Evolutionary conservation across 1,284 basidiomycete genomes (phyloP), one percentile per base, ranked within the genome.

Genomic region (Apiotrichum brassicae): DNA sequence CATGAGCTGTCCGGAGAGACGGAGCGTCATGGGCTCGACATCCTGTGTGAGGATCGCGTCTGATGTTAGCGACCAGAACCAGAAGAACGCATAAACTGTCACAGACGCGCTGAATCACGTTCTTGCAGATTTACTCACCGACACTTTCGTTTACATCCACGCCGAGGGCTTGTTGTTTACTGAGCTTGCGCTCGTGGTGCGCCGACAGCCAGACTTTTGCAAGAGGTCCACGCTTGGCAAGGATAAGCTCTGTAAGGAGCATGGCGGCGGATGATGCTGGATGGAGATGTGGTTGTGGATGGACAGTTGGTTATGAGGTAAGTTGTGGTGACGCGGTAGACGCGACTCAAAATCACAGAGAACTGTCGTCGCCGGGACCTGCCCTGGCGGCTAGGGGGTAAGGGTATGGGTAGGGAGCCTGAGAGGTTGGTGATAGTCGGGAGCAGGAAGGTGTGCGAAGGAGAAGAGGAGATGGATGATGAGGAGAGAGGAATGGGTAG

Each of bases 151-250:
- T 88, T 50, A 98, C 94, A 72, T 94, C 89, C 0, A 93, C 92
- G 65, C 92, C 87, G 2, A 97, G 76, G 1, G 93, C 89, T 70
- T 94, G 89, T 26, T 86, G 84, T 75, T 98, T 98, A 65, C 88
- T 92, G 63, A 98, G 82, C 77, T 97, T 97, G 65, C 91, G 83
- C 75, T 97, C 92, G 83, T 94, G 93, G 78, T 97, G 94, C 2
- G 95, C 94, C 22, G 94, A 94, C 45, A 97, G 84, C 94, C 94
- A 98, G 77, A 98, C 90, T 75, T 87, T 90, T 37, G 90, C 93
- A 32, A 98, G 79, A 8, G 93, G 89, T 43, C 94, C 94, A 53
- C 90, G 84, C 68, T 92, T 87, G 46, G 89, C 88, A 57, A 95
- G 80, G 71, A 95, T 88, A 40, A 87, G 84, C 71, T 95, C 92